Base-by-base conservation (phyloP, 305 asterid species). In the Striga hermonthica region DNA sequence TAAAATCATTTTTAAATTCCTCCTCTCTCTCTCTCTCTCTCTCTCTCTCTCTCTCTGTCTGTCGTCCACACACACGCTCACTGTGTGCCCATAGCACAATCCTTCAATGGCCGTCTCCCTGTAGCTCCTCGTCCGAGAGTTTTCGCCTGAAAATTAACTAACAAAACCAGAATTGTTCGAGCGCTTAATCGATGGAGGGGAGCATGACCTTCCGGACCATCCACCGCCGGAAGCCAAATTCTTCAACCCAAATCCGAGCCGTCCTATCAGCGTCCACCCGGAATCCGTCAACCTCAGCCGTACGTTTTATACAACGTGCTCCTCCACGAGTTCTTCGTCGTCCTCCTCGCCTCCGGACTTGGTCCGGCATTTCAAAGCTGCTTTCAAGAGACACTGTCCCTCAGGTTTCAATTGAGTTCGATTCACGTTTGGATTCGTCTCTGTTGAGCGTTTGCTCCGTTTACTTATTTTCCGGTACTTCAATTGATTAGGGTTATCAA, bases 321-420 rank as follows among this genome's bases (percentile, higher is more conserved):
- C 75, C 57, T 80, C 92, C 12, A 75, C 89, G 47, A 60, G 84
- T 36, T 83, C 90, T 9, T 80, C 95, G 31, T 83, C 87, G 4
- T 75, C 92, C 35, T 71, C 88, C 47, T 86, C 96, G 15, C 82
- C 95, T n/a, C 87, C 86, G 73, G 90, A 79, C 10, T 43, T 83
- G 62, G 84, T 91, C 74, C 91, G 95, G 41, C 74, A 82, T 49
- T 50, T 83, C 43, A 88, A 82, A 70, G 97, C 96, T 38, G 85
- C 90, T 71, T 80, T 76, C 76, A 91, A 88, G 77, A 91, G 98
- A 50, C 91, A 81, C 79, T 87, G 95, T 38, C 80, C 97, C 10
- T 68, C 72, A 48, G 97, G 98, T 89, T 81, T 54, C 9, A 7
- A 52, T 15, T 11, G 4, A 16, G 4, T 52, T 16, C 57, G 36